A percentile compares a stretch with the other conserved stretches of the same genome.
These are phyloP conservation scores for Gypsophila paniculata DNA, from an alignment of 179 eudicot species.

Conservation along the genomic window DNA sequence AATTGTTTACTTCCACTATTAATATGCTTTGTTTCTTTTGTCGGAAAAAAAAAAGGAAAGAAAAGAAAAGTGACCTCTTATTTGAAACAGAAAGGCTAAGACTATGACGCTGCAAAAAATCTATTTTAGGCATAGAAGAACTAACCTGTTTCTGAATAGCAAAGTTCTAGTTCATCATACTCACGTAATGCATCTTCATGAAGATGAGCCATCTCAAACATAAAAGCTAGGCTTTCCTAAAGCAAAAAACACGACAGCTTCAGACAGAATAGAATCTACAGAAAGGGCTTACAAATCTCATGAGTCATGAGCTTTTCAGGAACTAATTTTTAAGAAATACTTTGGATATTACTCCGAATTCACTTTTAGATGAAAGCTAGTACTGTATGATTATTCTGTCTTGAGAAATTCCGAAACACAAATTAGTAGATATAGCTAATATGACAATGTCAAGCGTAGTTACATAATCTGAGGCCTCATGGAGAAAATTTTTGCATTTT, in stretches of 20 bases:
- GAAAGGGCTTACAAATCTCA: not conserved
- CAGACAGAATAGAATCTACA: constrained; percentile 14
- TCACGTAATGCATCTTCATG: constrained; percentile 95
- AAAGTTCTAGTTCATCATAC: constrained; percentile 91
- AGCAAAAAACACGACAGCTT: constrained; percentile 16
- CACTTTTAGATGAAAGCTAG: constrained; percentile 8
- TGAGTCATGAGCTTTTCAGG: not conserved
- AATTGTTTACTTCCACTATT: not conserved
- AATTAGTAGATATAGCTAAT: not conserved
- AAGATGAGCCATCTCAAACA: constrained; percentile 97
- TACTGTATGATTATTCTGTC: not conserved
- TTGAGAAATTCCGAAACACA: not conserved
- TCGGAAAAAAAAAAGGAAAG: too few relatives aligned
- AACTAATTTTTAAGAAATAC: not conserved
- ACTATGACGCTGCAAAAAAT: not conserved
- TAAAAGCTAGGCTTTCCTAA: constrained; percentile 97
- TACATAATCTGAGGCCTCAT: not conserved
- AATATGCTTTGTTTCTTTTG: not conserved
- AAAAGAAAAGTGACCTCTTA: not conserved
- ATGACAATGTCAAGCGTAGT: not conserved
- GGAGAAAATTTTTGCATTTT: not conserved
- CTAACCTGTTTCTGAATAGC: constrained; percentile 92
- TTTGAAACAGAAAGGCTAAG: not conserved
- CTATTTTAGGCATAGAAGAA: constrained; percentile 9
- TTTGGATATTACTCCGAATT: not conserved